Percentiles rank a stretch among this genome's conserved stretches.
Evolutionary conservation across 352 stramenopile genomes (phyloP).

Genomic region (Saprolegnia parasitica): DNA sequence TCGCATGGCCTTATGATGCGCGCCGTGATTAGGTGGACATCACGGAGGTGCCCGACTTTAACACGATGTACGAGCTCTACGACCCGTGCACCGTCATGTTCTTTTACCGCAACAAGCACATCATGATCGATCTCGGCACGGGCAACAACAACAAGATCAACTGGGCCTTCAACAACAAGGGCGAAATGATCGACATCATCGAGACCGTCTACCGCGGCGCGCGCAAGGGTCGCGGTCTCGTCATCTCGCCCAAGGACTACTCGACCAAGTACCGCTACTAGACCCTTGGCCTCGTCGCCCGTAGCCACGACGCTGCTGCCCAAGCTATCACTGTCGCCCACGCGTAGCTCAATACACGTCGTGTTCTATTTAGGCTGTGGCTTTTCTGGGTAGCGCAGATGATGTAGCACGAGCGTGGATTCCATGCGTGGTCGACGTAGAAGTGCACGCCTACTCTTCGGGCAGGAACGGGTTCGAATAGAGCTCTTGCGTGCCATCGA

Average conservation of each 20-base stretch:
- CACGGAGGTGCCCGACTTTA: constrained; percentile 98
- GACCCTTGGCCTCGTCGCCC: not conserved
- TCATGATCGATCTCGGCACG: constrained; percentile 99
- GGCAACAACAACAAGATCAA: constrained; percentile 99
- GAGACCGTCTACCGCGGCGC: constrained; percentile 98
- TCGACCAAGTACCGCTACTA: constrained; percentile 99
- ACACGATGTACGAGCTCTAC: constrained; percentile 99
- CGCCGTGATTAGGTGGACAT: constrained; percentile 52
- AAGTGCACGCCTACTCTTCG: constrained; percentile 50
- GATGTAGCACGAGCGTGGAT: too few relatives aligned
- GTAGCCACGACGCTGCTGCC: not conserved
- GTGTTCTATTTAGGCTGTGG: too few relatives aligned
- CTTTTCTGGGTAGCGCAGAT: too few relatives aligned
- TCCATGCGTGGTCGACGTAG: too few relatives aligned
- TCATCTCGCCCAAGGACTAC: constrained; percentile 99
- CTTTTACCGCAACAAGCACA: constrained; percentile 99
- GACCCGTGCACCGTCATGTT: constrained; percentile 99
- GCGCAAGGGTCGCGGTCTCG: constrained; percentile 95
- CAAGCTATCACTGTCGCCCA: not conserved
- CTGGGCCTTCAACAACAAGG: constrained; percentile 96
- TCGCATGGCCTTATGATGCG: not conserved
- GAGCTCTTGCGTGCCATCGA: constrained; percentile 90
- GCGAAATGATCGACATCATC: constrained; percentile 99
- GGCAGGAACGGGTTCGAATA: constrained; percentile 85
- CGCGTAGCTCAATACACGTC: too few relatives aligned